phyloP scores from a whole-genome alignment of 2,329 filamentous ascomycete genomes.

The Penicillium sp. region DNA sequence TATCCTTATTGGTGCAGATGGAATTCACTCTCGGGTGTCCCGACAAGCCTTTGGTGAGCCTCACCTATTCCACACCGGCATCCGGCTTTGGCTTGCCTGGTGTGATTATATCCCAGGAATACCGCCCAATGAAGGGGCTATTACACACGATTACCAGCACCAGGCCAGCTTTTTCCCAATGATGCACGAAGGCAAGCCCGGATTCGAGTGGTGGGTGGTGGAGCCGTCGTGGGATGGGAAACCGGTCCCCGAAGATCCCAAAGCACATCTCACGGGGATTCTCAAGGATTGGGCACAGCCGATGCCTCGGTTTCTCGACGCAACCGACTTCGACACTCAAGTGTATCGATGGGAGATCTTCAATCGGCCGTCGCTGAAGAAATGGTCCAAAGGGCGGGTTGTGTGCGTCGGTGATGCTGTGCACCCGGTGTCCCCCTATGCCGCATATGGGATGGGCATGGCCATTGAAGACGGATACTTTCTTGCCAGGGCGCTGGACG shows the following conservation, averaged over 20 bases:
- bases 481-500: slow-evolving; percentile 16
- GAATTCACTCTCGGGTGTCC: slow-evolving; percentile 24
- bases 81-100: slow-evolving; percentile 28
- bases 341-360: slow-evolving; percentile 21
- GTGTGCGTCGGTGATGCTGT: slow-evolving; percentile 19
- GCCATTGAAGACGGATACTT: slow-evolving; percentile 20
- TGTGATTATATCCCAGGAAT: slow-evolving; percentile 24
- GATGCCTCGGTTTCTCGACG: slow-evolving; percentile 17
- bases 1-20: slow-evolving; percentile 24
- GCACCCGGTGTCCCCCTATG: slow-evolving; percentile 21
- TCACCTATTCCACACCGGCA: slow-evolving; percentile 22
- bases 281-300: slow-evolving; percentile 17
- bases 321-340: slow-evolving; percentile 17
- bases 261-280: slow-evolving; percentile 12
- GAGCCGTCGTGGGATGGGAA: slow-evolving; percentile 25
- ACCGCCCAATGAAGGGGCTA: slow-evolving; percentile 15
- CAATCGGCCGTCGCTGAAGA: slow-evolving; percentile 18
- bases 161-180: slow-evolving; percentile 29
- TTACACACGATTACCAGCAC: slow-evolving; percentile 24
- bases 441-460: slow-evolving; percentile 22
- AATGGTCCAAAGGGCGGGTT: slow-evolving; percentile 15
- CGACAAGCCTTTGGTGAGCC: slow-evolving; percentile 26
- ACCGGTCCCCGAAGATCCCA: slow-evolving; percentile 23
- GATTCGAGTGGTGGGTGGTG: slow-evolving; percentile 30
- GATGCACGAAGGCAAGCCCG: slow-evolving; percentile 26